A percentile compares a stretch with the other conserved stretches of the same genome.
Conservation (phyloP, 495 filamentous ascomycete species). For the Aspergillus wentii region DNA sequence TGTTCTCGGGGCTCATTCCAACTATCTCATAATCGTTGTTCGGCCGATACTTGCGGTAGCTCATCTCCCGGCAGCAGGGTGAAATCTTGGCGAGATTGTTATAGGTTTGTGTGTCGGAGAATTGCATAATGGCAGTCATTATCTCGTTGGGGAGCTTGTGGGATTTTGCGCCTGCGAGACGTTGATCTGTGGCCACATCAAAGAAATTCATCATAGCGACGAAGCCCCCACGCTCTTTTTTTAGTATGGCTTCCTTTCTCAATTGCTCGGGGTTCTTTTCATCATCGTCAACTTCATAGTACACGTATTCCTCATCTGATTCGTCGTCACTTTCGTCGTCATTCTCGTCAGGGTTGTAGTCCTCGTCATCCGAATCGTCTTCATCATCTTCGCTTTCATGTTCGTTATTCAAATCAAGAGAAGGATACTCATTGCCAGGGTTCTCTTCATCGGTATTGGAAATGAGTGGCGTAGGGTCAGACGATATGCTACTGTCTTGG, state of each 20-base stretch:
- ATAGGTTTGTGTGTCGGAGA: conserved; percentile 10
- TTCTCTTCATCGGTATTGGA: neutral
- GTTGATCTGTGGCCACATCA: conserved; percentile 4
- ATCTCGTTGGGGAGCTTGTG: conserved; percentile 11
- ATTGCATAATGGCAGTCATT: conserved; percentile 10
- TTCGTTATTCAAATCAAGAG: too few species aligned
- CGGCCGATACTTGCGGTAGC: conserved; percentile 5
- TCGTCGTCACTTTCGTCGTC: neutral
- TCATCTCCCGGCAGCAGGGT: conserved; percentile 5
- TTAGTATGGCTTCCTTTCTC: too few species aligned
- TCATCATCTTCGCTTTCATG: neutral
- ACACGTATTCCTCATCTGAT: too few species aligned
- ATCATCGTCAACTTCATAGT: neutral
- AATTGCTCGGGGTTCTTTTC: neutral
- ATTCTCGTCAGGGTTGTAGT: neutral
- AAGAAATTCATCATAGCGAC: conserved; percentile 9
- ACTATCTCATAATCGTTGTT: conserved; percentile 14
- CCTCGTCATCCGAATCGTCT: neutral
- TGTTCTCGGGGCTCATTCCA: neutral
- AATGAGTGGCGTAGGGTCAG: too few species aligned
- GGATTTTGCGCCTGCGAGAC: conserved; percentile 3
- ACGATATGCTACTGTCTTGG: neutral
- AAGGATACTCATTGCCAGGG: neutral
- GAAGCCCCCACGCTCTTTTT: neutral
- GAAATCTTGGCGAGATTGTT: conserved; percentile 7